These are phyloP conservation scores for Aspergillus egyptiacus DNA, from an alignment of 495 filamentous ascomycete genomes.

Conservation along the genomic window DNA sequence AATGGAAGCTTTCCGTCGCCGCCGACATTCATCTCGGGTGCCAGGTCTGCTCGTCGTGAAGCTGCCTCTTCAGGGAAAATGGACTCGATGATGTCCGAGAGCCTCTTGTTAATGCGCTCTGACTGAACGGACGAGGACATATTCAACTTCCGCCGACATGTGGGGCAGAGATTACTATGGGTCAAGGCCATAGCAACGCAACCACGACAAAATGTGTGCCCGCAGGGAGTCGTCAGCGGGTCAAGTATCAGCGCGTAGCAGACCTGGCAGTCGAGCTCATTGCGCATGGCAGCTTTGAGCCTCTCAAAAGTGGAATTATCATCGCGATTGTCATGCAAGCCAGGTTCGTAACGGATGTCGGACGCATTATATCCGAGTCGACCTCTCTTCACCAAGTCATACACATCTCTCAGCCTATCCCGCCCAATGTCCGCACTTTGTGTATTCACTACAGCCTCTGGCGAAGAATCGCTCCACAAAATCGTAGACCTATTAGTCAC, in stretches of 20 bases:
- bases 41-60: slow-evolving; percentile 45
- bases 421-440: slow-evolving; percentile 15
- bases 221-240: slow-evolving; percentile 77
- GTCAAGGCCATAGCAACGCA: slow-evolving; percentile 70
- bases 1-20: slow-evolving; percentile 61
- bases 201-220: slow-evolving; percentile 81
- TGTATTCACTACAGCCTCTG: slow-evolving; percentile 21
- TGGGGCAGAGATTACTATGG: slow-evolving; percentile 69
- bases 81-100: slow-evolving; percentile 52
- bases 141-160: slow-evolving; percentile 63
- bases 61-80: slow-evolving; percentile 64
- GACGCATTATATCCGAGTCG: slow-evolving; percentile 30
- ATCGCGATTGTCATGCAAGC: slow-evolving; percentile 31
- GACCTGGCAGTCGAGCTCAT: slow-evolving; percentile 80
- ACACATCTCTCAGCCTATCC: slow-evolving; percentile 27
- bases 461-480: slow-evolving; percentile 30
- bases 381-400: slow-evolving; percentile 28
- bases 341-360: slow-evolving; percentile 50
- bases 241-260: slow-evolving; percentile 76
- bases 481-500: slow-evolving; percentile 28
- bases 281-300: slow-evolving; percentile 53
- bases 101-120: slow-evolving; percentile 55
- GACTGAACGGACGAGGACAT: slow-evolving; percentile 51
- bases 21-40: slow-evolving; percentile 44
- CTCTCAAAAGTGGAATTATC: slow-evolving; percentile 37